A percentile compares a stretch with the other conserved stretches of the same genome.
phyloP scores from a whole-genome alignment of 2,329 filamentous ascomycete species.

The Monilinia fructicola region DNA sequence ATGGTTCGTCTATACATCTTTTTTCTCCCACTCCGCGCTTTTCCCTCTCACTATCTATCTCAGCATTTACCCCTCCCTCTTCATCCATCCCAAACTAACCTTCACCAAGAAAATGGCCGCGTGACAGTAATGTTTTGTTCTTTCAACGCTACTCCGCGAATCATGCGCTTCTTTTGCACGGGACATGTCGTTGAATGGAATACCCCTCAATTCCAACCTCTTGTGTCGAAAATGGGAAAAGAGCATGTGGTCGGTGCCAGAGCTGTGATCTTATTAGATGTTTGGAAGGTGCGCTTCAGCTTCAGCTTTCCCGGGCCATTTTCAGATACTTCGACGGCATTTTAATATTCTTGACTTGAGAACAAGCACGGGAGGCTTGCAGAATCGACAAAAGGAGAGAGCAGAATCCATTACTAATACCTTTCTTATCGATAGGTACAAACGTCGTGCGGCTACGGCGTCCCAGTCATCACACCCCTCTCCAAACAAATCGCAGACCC shows the following conservation, averaged over 20 bases:
- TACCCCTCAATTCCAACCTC: slow-evolving; percentile 48
- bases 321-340: not conserved
- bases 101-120: slow-evolving; percentile 67
- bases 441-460: slow-evolving; percentile 65
- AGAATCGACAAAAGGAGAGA: not conserved
- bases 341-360: too few species aligned
- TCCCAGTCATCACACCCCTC: slow-evolving; percentile 45
- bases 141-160: slow-evolving; percentile 59
- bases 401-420: not conserved
- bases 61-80: not conserved
- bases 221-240: slow-evolving; percentile 48
- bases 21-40: not conserved
- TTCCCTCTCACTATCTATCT: too few species aligned
- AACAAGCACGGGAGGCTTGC: too few species aligned
- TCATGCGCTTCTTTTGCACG: slow-evolving; percentile 63
- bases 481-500: not conserved
- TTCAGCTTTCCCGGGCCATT: not conserved
- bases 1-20: not conserved
- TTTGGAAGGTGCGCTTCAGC: slow-evolving; percentile 45
- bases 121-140: slow-evolving; percentile 74
- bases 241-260: slow-evolving; percentile 51
- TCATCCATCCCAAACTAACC: too few species aligned
- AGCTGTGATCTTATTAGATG: slow-evolving; percentile 60
- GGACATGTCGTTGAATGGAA: slow-evolving; percentile 61
- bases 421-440: slow-evolving; percentile 52